phyloP scores from a whole-genome alignment of 345 rosid genomes.

The Barbarea vulgaris region DNA sequence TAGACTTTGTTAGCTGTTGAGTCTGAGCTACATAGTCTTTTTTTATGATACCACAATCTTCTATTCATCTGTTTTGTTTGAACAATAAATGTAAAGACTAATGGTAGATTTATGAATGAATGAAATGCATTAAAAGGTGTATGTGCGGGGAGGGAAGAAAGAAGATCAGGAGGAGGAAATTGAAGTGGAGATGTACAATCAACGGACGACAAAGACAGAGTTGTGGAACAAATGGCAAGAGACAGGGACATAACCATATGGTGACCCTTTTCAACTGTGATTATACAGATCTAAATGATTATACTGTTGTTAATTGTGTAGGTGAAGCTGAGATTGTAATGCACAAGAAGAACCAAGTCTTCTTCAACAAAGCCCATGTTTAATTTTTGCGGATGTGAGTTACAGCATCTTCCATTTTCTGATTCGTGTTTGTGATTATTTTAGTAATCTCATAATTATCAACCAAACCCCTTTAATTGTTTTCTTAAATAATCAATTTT shows the following conservation, averaged over 20 bases:
- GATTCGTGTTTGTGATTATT: slow-evolving; percentile 26
- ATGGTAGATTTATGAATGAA: too few relatives aligned
- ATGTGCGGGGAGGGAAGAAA: slow-evolving; percentile 41
- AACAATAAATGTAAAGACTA: background rate
- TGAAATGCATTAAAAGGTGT: slow-evolving; percentile 47
- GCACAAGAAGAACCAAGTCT: too few relatives aligned
- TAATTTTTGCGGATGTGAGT: too few relatives aligned
- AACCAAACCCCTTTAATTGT: background rate
- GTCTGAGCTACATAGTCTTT: background rate
- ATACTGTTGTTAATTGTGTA: too few relatives aligned
- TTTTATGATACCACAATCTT: background rate
- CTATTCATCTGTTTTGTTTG: background rate
- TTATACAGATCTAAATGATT: too few relatives aligned
- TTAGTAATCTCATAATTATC: slow-evolving; percentile 21
- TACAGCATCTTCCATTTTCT: slow-evolving; percentile 36
- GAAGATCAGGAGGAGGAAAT: slow-evolving; percentile 53
- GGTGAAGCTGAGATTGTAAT: too few relatives aligned
- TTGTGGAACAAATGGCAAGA: slow-evolving; percentile 98
- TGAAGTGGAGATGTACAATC: slow-evolving; percentile 74
- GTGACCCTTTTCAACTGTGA: slow-evolving; percentile 72
- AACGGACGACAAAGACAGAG: slow-evolving; percentile 91
- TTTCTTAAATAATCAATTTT: background rate
- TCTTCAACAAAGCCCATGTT: too few relatives aligned
- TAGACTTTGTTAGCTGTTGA: background rate
- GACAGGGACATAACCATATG: slow-evolving; percentile 81